A percentile compares a stretch with the other conserved stretches of the same genome.
Conservation (phyloP, 176 grass and related monocot genomes). For the Chrysopogon serrulatus region DNA sequence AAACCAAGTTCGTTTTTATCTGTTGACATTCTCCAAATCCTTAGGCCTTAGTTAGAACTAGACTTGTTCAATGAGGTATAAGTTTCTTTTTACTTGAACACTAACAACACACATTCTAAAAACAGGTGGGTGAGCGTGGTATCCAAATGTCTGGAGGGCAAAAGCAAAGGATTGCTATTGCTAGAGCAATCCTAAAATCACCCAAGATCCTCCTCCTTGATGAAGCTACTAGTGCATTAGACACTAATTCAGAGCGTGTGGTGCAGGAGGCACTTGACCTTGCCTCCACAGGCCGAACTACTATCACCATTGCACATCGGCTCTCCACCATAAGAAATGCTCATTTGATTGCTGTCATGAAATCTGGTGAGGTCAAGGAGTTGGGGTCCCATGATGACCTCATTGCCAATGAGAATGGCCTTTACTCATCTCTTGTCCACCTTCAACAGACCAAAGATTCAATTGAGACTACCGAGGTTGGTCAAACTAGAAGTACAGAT, state of each 20-base stretch:
- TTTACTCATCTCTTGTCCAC: constrained; percentile 70
- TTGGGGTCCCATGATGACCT: constrained; percentile 81
- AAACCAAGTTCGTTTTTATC: background rate
- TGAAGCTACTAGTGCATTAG: constrained; percentile 85
- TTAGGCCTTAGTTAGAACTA: background rate
- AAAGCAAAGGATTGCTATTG: constrained; percentile 96
- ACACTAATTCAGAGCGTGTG: constrained; percentile 77
- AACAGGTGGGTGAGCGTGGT: constrained; percentile 80
- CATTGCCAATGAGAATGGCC: constrained; percentile 52
- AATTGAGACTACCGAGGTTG: constrained; percentile 11
- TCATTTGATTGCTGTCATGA: constrained; percentile 75
- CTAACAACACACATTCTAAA: background rate
- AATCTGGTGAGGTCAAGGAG: constrained; percentile 68
- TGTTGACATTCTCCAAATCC: background rate
- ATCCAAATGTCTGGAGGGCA: constrained; percentile 96
- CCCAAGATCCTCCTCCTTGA: constrained; percentile 93
- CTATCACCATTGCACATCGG: constrained; percentile 80
- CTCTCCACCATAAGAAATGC: constrained; percentile 84
- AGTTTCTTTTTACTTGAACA: background rate
- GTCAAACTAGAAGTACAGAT: constrained; percentile 18
- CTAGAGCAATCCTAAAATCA: constrained; percentile 80
- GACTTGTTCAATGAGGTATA: background rate
- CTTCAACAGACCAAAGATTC: constrained; percentile 66
- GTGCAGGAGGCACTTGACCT: constrained; percentile 87
- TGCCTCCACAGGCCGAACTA: constrained; percentile 64